Conservation (phyloP, 2,329 filamentous ascomycete genomes). For the Ophidiomyces ophidiicola region DNA sequence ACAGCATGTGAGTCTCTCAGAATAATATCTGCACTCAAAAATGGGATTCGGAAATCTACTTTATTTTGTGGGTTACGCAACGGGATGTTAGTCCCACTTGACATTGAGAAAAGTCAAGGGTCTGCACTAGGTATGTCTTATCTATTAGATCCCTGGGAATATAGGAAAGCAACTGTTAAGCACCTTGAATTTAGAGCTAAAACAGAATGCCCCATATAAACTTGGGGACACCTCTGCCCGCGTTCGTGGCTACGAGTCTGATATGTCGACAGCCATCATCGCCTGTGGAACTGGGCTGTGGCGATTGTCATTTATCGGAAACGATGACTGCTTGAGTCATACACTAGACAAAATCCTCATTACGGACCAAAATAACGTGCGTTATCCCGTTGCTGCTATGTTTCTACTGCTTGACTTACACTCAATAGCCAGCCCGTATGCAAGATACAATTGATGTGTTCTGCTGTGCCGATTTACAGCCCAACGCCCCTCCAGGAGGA, state of each 20-base stretch:
- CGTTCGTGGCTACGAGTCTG: conserved; percentile 21
- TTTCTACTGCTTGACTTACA: conserved; percentile 4
- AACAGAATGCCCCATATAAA: conserved; percentile 22
- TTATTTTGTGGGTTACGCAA: conserved; percentile 38
- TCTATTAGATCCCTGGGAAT: not conserved
- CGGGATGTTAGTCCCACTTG: conserved; percentile 30
- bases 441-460: conserved; percentile 28
- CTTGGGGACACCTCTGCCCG: conserved; percentile 30
- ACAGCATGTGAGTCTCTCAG: conserved; percentile 28
- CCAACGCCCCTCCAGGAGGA: conserved; percentile 16
- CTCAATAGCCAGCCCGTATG: conserved; percentile 27
- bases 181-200: conserved; percentile 24
- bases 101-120: conserved; percentile 16
- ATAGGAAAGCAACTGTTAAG: not conserved
- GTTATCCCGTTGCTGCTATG: conserved; percentile 11
- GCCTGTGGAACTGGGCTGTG: conserved; percentile 31
- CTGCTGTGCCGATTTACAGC: conserved; percentile 23
- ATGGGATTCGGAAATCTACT: conserved; percentile 15
- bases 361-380: conserved; percentile 33
- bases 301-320: conserved; percentile 23
- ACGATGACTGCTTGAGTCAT: conserved; percentile 20
- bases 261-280: conserved; percentile 23
- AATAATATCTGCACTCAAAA: conserved; percentile 18
- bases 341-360: conserved; percentile 29
- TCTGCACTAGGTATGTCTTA: conserved; percentile 22